Base-by-base conservation (phyloP, 2,329 filamentous ascomycete species). In the Ophiostoma perfectum region DNA sequence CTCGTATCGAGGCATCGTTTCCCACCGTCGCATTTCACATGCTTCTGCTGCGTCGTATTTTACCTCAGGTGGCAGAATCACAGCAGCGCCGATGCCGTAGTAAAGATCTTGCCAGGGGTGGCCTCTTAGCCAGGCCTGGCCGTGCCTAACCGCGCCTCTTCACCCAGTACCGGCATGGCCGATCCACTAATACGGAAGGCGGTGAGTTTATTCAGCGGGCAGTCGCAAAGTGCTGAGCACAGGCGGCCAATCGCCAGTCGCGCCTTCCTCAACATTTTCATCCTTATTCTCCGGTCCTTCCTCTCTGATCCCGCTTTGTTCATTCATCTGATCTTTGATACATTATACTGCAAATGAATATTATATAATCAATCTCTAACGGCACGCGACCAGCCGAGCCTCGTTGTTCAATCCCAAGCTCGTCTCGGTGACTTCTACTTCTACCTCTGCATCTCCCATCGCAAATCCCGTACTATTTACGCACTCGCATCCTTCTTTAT, bases 231-330 rank as follows among this genome's bases (percentile, higher is more conserved):
- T 38, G 55, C 55, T 55, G 49, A 27, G 49, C 18, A 14, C 18
- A 6, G 47, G 14, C 47, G 14, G 47, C 47, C 47, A 49, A 49
- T 66, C 14, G 47, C 47, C 47, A 14, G 18, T 63, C 42, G 52
- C 49, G 36, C 39, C 47, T 67, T 60, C 27, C 62, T 65, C 63
- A 49, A 47, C 67, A 65, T 9, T 68, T 68, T 52, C 63, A 44
- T 9, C 42, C 41, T 38, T 52, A 42, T 9, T 38, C 36, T 47
- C 2, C 18, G n/a, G 18, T 36, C 49, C 49, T 55, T n/a, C 49
- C 49, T 52, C 49, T 55, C 5, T 27, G 9, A 18, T 8, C 49
- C 18, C 0, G 27, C 12, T 39, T 6, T 58, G 38, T 47, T 7
- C 9, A 18, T 52, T 63, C 66, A 64, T 52, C 27, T 60, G 55